Conservation (phyloP, 495 filamentous ascomycete species). For the Mytilinidion resinicola region DNA sequence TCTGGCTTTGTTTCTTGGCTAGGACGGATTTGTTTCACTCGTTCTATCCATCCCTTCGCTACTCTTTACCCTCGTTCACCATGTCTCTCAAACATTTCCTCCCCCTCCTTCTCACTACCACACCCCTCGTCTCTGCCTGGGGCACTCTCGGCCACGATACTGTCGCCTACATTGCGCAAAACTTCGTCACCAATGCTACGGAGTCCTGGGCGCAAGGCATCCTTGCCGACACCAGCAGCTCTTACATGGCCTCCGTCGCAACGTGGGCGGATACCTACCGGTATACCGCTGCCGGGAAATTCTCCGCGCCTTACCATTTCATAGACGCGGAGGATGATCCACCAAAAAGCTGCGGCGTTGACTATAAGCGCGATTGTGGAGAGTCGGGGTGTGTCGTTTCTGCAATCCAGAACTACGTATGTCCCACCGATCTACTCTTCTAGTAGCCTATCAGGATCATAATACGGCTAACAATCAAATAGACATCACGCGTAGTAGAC, state of each 20-base stretch:
- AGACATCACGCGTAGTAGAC: slow-evolving; percentile 45
- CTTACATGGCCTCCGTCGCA: slow-evolving; percentile 54
- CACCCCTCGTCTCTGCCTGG: slow-evolving; percentile 29
- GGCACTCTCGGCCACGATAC: slow-evolving; percentile 36
- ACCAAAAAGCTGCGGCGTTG: slow-evolving; percentile 52
- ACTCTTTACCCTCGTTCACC: not conserved
- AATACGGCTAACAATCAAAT: slow-evolving; percentile 3
- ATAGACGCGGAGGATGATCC: slow-evolving; percentile 66
- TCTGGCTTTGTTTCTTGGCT: too few species aligned
- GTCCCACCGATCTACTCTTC: slow-evolving; percentile 17
- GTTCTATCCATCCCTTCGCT: too few species aligned
- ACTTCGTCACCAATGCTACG: slow-evolving; percentile 27
- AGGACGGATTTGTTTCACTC: too few species aligned
- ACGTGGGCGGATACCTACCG: slow-evolving; percentile 60
- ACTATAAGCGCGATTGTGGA: slow-evolving; percentile 54
- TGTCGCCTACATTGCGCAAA: slow-evolving; percentile 35
- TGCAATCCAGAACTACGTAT: slow-evolving; percentile 49
- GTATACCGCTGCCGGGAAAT: slow-evolving; percentile 52
- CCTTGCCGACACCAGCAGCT: slow-evolving; percentile 36
- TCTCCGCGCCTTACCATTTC: slow-evolving; percentile 58
- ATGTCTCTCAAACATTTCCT: slow-evolving; percentile 15
- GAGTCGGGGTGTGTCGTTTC: slow-evolving; percentile 56
- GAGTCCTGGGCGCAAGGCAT: slow-evolving; percentile 26
- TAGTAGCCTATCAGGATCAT: not conserved
- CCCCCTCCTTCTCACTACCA: slow-evolving; percentile 11